phyloP scores from a whole-genome alignment of 768 basidiomycete genomes.

The Podaxis sp. region DNA sequence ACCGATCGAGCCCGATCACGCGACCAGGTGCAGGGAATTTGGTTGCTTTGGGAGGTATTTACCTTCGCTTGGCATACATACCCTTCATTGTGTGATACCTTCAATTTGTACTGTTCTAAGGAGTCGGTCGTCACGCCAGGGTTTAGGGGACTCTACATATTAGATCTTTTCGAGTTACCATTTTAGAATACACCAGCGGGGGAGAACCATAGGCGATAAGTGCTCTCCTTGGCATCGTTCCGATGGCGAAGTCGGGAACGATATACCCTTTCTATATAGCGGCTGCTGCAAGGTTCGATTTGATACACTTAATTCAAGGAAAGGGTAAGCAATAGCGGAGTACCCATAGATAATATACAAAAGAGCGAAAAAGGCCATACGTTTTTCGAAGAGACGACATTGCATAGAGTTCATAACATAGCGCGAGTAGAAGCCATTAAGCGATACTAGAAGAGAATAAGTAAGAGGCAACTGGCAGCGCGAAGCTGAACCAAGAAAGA shows the following conservation, averaged over 20 bases:
- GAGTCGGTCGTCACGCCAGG: too few relatives aligned
- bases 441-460: neutral
- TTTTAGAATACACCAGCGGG: too few relatives aligned
- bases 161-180: too few relatives aligned
- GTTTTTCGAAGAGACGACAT: neutral
- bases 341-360: neutral
- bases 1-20: neutral
- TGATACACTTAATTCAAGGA: neutral
- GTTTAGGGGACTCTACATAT: too few relatives aligned
- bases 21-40: neutral
- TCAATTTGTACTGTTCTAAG: too few relatives aligned
- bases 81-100: too few relatives aligned
- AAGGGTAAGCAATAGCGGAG: neutral
- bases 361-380: neutral
- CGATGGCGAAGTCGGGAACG: neutral
- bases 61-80: neutral
- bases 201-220: too few relatives aligned
- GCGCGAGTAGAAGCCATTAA: neutral
- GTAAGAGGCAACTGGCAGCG: neutral
- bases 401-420: slow-evolving; percentile 1
- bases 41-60: neutral
- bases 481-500: neutral
- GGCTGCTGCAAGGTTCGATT: neutral
- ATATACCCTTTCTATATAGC: neutral
- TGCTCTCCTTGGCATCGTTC: too few relatives aligned